A percentile compares a stretch with the other conserved stretches of the same genome.
Conservation (phyloP, 2,329 filamentous ascomycete genomes). For the Dryadomyces quercus-mongolicae region DNA sequence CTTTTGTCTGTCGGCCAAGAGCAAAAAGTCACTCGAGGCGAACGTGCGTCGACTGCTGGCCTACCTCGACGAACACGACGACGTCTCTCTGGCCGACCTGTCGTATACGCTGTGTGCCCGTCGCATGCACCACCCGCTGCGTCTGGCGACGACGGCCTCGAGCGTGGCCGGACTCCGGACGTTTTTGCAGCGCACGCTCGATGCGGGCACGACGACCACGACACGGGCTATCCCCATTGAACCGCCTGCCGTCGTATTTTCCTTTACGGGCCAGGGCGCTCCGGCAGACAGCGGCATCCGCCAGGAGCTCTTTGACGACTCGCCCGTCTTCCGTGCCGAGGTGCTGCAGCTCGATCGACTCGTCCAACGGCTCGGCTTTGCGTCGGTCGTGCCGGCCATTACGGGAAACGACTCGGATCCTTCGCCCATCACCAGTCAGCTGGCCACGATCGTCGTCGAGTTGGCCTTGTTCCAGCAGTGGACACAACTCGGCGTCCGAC, state of each 20-base stretch:
- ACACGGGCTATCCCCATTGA: not conserved
- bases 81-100: constrained; percentile 28
- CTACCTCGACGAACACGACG: constrained; percentile 27
- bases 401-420: not conserved
- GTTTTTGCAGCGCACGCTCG: not conserved
- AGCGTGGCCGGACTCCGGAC: not conserved
- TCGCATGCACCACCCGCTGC: constrained; percentile 20
- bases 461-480: constrained; percentile 30
- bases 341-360: not conserved
- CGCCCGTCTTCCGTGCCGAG: constrained; percentile 17
- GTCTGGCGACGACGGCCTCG: constrained; percentile 14
- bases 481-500: constrained; percentile 24
- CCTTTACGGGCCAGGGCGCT: constrained; percentile 33
- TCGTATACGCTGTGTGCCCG: constrained; percentile 44
- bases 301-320: constrained; percentile 20
- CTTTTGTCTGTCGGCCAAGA: constrained; percentile 34
- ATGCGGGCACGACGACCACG: not conserved
- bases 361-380: not conserved
- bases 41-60: constrained; percentile 28
- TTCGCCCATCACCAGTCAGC: constrained; percentile 19
- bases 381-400: not conserved
- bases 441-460: constrained; percentile 25
- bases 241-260: constrained; percentile 19
- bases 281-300: constrained; percentile 18
- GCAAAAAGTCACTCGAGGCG: constrained; percentile 24